phyloP scores from a whole-genome alignment of 2,329 filamentous ascomycete genomes.

The Trichoderma brevicompactum region DNA sequence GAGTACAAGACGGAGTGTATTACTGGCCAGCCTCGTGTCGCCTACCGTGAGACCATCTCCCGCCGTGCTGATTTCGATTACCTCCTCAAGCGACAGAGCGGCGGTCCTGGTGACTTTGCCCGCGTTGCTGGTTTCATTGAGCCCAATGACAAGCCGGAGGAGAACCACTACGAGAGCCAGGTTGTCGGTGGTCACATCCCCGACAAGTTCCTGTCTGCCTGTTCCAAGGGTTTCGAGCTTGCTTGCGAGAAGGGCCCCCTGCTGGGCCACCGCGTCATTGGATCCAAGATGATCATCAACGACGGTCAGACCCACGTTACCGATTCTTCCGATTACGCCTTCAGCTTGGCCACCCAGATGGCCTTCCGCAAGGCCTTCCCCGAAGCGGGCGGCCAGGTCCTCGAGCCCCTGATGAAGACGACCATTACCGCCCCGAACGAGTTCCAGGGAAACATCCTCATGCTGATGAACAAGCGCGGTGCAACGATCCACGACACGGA shows the following conservation, averaged over 20 bases:
- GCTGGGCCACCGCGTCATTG: slow-evolving; percentile 90
- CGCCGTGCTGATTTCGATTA: slow-evolving; percentile 84
- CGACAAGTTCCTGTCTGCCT: slow-evolving; percentile 94
- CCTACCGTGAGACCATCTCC: slow-evolving; percentile 93
- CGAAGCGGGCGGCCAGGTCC: slow-evolving; percentile 77
- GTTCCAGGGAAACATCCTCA: slow-evolving; percentile 96
- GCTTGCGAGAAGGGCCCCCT: slow-evolving; percentile 86
- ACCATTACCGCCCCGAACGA: slow-evolving; percentile 94
- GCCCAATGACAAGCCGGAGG: slow-evolving; percentile 71
- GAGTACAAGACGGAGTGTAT: slow-evolving; percentile 96
- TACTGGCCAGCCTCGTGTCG: slow-evolving; percentile 95
- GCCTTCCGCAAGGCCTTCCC: slow-evolving; percentile 94
- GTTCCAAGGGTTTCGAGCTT: slow-evolving; percentile 89
- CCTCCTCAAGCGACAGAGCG: slow-evolving; percentile 91
- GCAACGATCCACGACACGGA: slow-evolving; percentile 95
- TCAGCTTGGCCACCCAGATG: slow-evolving; percentile 92
- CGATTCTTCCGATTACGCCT: slow-evolving; percentile 95
- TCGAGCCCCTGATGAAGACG: slow-evolving; percentile 98
- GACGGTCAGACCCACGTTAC: slow-evolving; percentile 97
- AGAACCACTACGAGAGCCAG: slow-evolving; percentile 84
- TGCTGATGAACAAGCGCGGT: slow-evolving; percentile 94
- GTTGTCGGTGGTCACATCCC: slow-evolving; percentile 89
- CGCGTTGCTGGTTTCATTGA: slow-evolving; percentile 92
- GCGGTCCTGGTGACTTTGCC: slow-evolving; percentile 93
- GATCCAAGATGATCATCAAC: slow-evolving; percentile 87